Conservation (phyloP, 495 filamentous ascomycete species). For the Xylaria palmicola region DNA sequence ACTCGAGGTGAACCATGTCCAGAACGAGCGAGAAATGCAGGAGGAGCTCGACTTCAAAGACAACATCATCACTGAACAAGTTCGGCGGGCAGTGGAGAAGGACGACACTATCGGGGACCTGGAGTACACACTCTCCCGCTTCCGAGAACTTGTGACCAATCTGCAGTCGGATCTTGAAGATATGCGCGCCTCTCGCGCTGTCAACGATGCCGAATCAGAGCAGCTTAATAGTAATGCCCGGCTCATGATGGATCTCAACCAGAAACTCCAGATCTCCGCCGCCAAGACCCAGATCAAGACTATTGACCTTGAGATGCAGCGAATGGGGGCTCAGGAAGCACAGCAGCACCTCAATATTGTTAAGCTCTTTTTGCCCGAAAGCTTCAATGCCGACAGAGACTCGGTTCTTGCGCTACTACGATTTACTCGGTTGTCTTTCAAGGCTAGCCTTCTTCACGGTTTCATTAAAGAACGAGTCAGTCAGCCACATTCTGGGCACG, state of each 20-base stretch:
- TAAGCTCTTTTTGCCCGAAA: slow-evolving; percentile 84
- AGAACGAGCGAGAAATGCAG: slow-evolving; percentile 90
- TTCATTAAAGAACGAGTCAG: slow-evolving; percentile 77
- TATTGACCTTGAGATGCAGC: slow-evolving; percentile 84
- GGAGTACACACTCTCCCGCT: slow-evolving; percentile 84
- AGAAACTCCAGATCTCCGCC: slow-evolving; percentile 85
- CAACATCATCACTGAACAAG: slow-evolving; percentile 71
- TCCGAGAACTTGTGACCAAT: slow-evolving; percentile 82
- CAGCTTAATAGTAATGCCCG: slow-evolving; percentile 80
- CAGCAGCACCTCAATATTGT: slow-evolving; percentile 84
- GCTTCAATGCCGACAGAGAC: slow-evolving; percentile 73
- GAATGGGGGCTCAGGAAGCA: slow-evolving; percentile 87
- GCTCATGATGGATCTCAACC: slow-evolving; percentile 93
- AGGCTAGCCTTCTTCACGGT: slow-evolving; percentile 73
- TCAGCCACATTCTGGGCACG: slow-evolving; percentile 52
- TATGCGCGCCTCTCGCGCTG: slow-evolving; percentile 83
- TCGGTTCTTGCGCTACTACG: slow-evolving; percentile 81
- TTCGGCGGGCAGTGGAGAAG: slow-evolving; percentile 60
- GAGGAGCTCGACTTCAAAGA: slow-evolving; percentile 88
- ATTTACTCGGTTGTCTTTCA: slow-evolving; percentile 86
- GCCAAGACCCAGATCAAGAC: slow-evolving; percentile 90
- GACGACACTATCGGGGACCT: slow-evolving; percentile 79
- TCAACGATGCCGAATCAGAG: slow-evolving; percentile 88
- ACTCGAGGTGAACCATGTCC: slow-evolving; percentile 87
- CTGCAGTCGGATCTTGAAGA: slow-evolving; percentile 88